These are phyloP conservation scores for Xylaria sp. DNA, from an alignment of 2,329 filamentous ascomycete genomes.

Conservation along the genomic window DNA sequence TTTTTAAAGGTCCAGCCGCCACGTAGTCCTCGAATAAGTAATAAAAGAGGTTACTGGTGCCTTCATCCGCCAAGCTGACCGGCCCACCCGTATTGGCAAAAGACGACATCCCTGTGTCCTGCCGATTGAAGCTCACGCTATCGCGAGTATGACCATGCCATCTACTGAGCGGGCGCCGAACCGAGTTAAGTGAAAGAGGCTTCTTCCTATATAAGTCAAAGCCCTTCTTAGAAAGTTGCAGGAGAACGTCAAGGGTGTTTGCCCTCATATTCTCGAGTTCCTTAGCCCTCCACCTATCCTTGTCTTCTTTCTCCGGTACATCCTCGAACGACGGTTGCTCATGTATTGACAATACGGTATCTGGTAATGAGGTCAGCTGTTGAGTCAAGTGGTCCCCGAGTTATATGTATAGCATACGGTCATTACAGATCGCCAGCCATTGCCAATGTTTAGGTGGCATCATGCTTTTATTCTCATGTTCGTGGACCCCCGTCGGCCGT, in stretches of 20 bases:
- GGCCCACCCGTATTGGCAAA: slow-evolving; percentile 33
- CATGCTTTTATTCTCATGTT: slow-evolving; percentile 49
- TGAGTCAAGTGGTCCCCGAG: slow-evolving; percentile 18
- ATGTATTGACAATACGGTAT: slow-evolving; percentile 76
- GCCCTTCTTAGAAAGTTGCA: slow-evolving; percentile 54
- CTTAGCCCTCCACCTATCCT: slow-evolving; percentile 40
- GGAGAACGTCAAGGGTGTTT: slow-evolving; percentile 54
- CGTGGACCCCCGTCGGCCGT: slow-evolving; percentile 45
- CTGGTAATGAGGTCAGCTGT: slow-evolving; percentile 50
- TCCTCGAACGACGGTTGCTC: slow-evolving; percentile 61
- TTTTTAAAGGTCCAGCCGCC: slow-evolving; percentile 66
- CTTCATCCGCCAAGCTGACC: slow-evolving; percentile 55
- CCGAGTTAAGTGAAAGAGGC: slow-evolving; percentile 57
- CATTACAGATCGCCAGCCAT: slow-evolving; percentile 76
- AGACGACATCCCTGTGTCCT: slow-evolving; percentile 42
- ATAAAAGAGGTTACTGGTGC: slow-evolving; percentile 71
- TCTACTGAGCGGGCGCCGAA: slow-evolving; percentile 51
- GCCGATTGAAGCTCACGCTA: slow-evolving; percentile 38
- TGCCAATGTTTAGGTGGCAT: slow-evolving; percentile 67
- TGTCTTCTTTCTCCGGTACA: slow-evolving; percentile 42
- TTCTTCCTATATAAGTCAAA: slow-evolving; percentile 53
- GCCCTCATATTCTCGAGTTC: slow-evolving; percentile 53
- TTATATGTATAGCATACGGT: slow-evolving; percentile 57
- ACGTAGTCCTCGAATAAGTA: slow-evolving; percentile 75
- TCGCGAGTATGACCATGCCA: slow-evolving; percentile 52